Evolutionary conservation across 768 basidiomycete genomes (phyloP).

Genomic region (Mycena metata): DNA sequence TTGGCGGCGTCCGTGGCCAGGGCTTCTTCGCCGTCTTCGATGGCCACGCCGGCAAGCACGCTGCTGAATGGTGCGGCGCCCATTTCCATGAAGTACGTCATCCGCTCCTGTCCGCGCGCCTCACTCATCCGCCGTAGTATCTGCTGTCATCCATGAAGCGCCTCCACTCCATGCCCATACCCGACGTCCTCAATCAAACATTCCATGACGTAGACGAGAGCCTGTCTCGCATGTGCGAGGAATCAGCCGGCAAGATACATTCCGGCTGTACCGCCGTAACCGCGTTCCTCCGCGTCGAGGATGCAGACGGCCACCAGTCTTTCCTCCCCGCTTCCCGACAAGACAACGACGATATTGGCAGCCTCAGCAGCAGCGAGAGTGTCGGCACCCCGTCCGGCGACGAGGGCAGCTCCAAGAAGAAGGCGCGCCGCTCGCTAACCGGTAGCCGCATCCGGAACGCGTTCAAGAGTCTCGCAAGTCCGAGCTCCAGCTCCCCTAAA

Average conservation of each 20-base stretch:
- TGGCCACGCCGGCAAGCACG: constrained; percentile 98
- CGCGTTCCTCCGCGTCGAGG: constrained; percentile 94
- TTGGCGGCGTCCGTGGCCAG: constrained; percentile 90
- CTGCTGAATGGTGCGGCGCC: constrained; percentile 98
- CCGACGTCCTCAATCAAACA: constrained; percentile 92
- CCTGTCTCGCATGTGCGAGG: constrained; percentile 87
- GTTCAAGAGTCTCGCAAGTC: constrained; percentile 63
- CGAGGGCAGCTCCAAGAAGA: constrained; percentile 53
- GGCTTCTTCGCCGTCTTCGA: constrained; percentile 99
- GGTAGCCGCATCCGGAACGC: constrained; percentile 69
- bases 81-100: constrained; percentile 90
- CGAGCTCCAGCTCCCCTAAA: constrained; percentile 46
- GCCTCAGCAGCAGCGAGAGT: constrained; percentile 61
- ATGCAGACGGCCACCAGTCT: constrained; percentile 77
- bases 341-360: constrained; percentile 43
- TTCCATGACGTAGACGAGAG: constrained; percentile 93
- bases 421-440: constrained; percentile 57
- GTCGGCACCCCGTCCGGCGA: constrained; percentile 51
- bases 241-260: constrained; percentile 92
- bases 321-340: constrained; percentile 60
- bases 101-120: background rate
- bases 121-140: constrained; percentile 47
- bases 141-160: constrained; percentile 79
- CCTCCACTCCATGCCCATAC: constrained; percentile 72
- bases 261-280: constrained; percentile 98